Base-by-base conservation (phyloP, 2,329 filamentous ascomycete species). In the Colletotrichum sidae region DNA sequence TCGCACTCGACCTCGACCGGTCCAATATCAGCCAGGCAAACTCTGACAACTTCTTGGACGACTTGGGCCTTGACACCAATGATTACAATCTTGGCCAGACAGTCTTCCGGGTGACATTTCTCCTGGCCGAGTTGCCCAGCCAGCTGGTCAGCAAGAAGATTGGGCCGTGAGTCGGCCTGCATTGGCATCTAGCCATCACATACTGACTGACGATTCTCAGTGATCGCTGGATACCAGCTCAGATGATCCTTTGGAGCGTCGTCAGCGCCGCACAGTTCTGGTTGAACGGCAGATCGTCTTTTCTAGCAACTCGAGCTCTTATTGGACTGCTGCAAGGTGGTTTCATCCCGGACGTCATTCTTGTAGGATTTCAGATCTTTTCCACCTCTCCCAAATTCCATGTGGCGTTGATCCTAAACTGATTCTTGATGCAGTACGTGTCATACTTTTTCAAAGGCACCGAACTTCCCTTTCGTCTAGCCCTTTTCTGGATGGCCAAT, bases 101-200 rank as follows among this genome's bases (percentile, higher is more conserved):
- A 0, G 79, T 88, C 5, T 88, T 87, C 69, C 77, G 80, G 1
- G 71, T 86, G 6, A 79, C 80, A 0, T 88, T 88, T 68, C 74
- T 88, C 2, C 73, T 81, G 4, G 86, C 87, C 0, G 87, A 90
- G 70, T 75, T 90, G 2, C 88, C 87, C 0, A 89, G 86, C 0
- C 87, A 89, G 70, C 78, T 90, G 5, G 70, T 90, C 13, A 83
- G 81, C 46, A 90, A 90, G 73, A 83, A 82, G 71, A 68, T 78
- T 3, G 77, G 63, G 25, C 67, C 65, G 3, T 47, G 34, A 38
- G 42, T 41, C 17, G 35, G 15, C 38, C 37, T 17, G 4, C 25
- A 25, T 25, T 25, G 25, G 2, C 25, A 25, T 25, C 25, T 25
- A 25, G 25, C 25, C 25, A 25, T 25, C 25, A 25, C 25, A 5